phyloP scores from a whole-genome alignment of 352 stramenopile genomes.

The Albugo candida region DNA sequence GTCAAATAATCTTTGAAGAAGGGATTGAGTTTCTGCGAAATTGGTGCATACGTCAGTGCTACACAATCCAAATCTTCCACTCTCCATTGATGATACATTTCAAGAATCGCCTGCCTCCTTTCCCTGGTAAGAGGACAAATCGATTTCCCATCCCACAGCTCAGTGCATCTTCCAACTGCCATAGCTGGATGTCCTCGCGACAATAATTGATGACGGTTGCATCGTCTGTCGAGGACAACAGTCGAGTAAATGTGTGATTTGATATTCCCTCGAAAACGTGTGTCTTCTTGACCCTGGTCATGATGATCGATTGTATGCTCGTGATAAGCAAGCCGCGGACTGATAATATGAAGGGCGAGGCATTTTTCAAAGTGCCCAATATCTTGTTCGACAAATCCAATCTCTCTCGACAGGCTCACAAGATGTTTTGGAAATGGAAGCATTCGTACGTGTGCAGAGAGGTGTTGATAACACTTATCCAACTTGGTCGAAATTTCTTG shows the following conservation, averaged over 20 bases:
- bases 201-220: constrained; percentile 56
- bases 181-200: constrained; percentile 58
- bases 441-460: constrained; percentile 71
- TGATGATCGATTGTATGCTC: constrained; percentile 75
- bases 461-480: constrained; percentile 43
- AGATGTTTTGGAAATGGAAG: constrained; percentile 68
- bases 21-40: constrained; percentile 44
- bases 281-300: constrained; percentile 70
- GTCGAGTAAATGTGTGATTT: constrained; percentile 78
- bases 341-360: constrained; percentile 70
- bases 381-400: constrained; percentile 59
- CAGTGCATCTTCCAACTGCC: constrained; percentile 47
- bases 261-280: constrained; percentile 57
- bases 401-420: constrained; percentile 57
- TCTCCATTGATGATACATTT: constrained; percentile 81
- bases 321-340: constrained; percentile 49
- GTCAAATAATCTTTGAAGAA: constrained; percentile 17
- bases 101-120: constrained; percentile 54
- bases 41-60: constrained; percentile 61
- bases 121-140: constrained; percentile 69
- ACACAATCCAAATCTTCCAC: constrained; percentile 74
- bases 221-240: constrained; percentile 61
- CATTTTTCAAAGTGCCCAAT: constrained; percentile 35
- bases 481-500: constrained; percentile 7
- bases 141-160: constrained; percentile 78